These are phyloP conservation scores for Arthrocladium fulminans DNA, from an alignment of 2,329 filamentous ascomycete species.

Conservation along the genomic window DNA sequence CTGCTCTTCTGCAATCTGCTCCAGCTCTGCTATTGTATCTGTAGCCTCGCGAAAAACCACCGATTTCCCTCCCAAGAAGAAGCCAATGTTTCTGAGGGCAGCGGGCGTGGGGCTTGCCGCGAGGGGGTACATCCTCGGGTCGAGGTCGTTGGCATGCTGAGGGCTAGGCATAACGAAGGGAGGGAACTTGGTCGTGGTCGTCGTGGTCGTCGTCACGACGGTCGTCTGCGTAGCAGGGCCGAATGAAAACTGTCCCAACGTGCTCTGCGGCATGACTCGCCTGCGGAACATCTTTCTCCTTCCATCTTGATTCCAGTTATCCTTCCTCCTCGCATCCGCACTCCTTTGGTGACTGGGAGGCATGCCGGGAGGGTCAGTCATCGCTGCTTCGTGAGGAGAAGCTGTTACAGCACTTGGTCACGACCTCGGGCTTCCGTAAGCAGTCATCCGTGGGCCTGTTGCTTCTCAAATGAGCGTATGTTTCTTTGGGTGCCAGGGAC, in stretches of 20 bases:
- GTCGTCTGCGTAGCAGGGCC: constrained; percentile 57
- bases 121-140: constrained; percentile 83
- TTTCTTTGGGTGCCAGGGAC: not conserved
- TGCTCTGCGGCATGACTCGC: not conserved
- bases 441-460: not conserved
- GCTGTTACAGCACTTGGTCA: not conserved
- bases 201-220: constrained; percentile 81
- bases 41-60: constrained; percentile 57
- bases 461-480: not conserved
- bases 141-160: constrained; percentile 60
- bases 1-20: constrained; percentile 26
- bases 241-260: constrained; percentile 52
- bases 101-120: constrained; percentile 73
- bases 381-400: not conserved
- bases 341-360: not conserved
- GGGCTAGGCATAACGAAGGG: constrained; percentile 72
- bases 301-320: not conserved
- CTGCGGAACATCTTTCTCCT: constrained; percentile 5
- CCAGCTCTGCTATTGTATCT: constrained; percentile 44
- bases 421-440: not conserved
- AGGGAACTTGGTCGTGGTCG: constrained; percentile 71
- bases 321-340: not conserved
- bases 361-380: not conserved
- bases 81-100: constrained; percentile 66
- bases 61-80: constrained; percentile 55